Evolutionary conservation across 1,139 yeast species (phyloP), one percentile per base, ranked within the genome.

Genomic region (Pichia sp.): DNA sequence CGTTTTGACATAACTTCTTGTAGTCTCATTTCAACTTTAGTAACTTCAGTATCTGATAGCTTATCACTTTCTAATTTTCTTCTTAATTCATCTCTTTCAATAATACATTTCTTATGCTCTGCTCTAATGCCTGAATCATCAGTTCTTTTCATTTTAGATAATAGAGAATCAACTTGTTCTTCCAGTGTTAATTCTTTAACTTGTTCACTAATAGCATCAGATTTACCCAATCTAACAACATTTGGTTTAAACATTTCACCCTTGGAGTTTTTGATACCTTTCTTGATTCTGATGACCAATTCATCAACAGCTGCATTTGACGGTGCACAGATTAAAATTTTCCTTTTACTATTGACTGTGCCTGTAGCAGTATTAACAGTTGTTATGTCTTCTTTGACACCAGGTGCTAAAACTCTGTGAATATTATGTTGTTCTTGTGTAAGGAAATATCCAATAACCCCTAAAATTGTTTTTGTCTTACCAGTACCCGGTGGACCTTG

Each of bases 401-500:
- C 69, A 1, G 74, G 72, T 3, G 68, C 59, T 1, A 61, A 57
- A 15, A 77, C 73, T 0, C 65, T 42, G 56, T 44, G 69, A 56
- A 43, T 62, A 60, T 50, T 62, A 57, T 43, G 52, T 20, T 61
- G 56, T 6, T 72, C 65, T 18, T 64, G 61, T 0, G 83, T 73
- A 49, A 90, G 66, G 50, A 82, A 78, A 49, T 87, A 80, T 0
- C 97, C 97, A 40, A 92, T 80, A 48, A 92, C 83, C 25, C 97
- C 97, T 40, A 94, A 66, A 68, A 94, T 92, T 0, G 99, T 94
- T 62, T 92, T 94, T 1, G 99, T 94, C 64, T 94, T 94, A 70
- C 98, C 98, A 0, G 98, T 92, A 68, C 97, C 97, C 0, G 97
- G 97, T 1, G 97, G 97, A 51, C 98, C 99, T 68, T 92, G 98